These are phyloP conservation scores for Spizellomyces sp. DNA, from an alignment of 192 early-diverging fungal genomes.

Conservation along the genomic window DNA sequence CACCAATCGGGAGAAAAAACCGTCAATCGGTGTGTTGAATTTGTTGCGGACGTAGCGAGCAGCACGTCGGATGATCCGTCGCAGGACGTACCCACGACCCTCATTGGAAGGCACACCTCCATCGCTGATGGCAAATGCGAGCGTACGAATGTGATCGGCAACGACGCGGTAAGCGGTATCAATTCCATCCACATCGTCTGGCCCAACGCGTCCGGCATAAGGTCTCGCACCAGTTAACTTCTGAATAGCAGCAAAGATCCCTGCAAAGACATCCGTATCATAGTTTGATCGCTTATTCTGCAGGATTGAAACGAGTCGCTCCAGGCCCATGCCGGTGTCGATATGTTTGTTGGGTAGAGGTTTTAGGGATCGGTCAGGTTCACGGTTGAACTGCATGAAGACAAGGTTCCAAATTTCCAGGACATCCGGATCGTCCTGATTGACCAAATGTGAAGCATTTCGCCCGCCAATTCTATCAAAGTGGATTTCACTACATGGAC, in stretches of 20 bases:
- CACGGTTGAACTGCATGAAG: conserved; percentile 99
- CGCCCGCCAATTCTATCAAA: conserved; percentile 96
- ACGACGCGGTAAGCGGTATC: conserved; percentile 99
- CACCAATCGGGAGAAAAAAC: conserved; percentile 91
- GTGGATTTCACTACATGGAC: conserved; percentile 97
- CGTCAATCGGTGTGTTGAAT: conserved; percentile 86
- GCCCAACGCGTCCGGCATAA: conserved; percentile 79
- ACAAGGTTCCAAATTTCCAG: conserved; percentile 99
- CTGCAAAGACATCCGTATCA: conserved; percentile 92
- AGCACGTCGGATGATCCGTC: conserved; percentile 93
- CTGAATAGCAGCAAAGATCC: conserved; percentile 82
- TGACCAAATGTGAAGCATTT: conserved; percentile 85
- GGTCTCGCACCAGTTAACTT: conserved; percentile 80
- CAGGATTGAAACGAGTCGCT: conserved; percentile 92
- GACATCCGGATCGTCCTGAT: conserved; percentile 96
- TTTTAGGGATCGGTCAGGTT: conserved; percentile 81
- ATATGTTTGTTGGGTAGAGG: conserved; percentile 95
- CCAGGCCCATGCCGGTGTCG: conserved; percentile 97
- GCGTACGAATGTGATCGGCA: conserved; percentile 95
- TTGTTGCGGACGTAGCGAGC: conserved; percentile 92
- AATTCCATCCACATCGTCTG: conserved; percentile 89
- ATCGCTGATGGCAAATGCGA: conserved; percentile 95
- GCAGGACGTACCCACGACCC: conserved; percentile 97
- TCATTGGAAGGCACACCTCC: conserved; percentile 96
- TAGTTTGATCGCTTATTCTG: conserved; percentile 97